Evolutionary conservation across 495 filamentous ascomycete genomes (phyloP).

Genomic region (Mycothermus thermophilus): DNA sequence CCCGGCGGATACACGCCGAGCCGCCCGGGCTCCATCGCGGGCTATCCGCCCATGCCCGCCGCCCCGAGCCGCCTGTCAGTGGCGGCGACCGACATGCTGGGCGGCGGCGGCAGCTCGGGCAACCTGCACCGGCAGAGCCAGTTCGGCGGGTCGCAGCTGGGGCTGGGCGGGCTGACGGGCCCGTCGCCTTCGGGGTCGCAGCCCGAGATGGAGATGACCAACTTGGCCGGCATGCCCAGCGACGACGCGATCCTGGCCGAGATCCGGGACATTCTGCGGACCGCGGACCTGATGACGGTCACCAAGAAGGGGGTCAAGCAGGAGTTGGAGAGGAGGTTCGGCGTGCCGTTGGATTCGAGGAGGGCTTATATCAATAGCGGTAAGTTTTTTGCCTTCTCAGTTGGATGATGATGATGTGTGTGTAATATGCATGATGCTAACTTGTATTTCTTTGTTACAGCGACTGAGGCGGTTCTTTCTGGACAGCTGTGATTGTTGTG

Average conservation of each 20-base stretch:
- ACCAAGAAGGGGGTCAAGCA: conserved; percentile 97
- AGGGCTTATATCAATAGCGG: conserved; percentile 87
- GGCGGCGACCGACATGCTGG: conserved; percentile 55
- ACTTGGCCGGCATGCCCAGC: conserved; percentile 52
- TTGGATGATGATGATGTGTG: not conserved
- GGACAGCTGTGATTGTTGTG: not conserved
- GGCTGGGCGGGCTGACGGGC: conserved; percentile 19
- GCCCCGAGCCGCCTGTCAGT: conserved; percentile 53
- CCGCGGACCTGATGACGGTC: conserved; percentile 89
- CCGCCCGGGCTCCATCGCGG: conserved; percentile 64
- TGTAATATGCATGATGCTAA: conserved; percentile 2
- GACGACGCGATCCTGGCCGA: conserved; percentile 87
- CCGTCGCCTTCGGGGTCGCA: conserved; percentile 16
- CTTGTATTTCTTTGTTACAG: conserved; percentile 16
- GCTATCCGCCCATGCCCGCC: conserved; percentile 20
- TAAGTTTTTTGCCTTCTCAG: conserved; percentile 30
- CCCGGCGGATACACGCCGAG: conserved; percentile 44
- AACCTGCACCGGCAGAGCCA: conserved; percentile 28
- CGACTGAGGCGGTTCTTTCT: conserved; percentile 30
- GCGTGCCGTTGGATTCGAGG: conserved; percentile 62
- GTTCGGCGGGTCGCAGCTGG: conserved; percentile 35
- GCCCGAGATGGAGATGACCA: conserved; percentile 57
- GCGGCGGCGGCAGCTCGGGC: conserved; percentile 13
- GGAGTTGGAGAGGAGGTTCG: conserved; percentile 83
- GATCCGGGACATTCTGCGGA: conserved; percentile 82